Base-by-base conservation (phyloP, 495 filamentous ascomycete genomes). In the Cercophora samala region DNA sequence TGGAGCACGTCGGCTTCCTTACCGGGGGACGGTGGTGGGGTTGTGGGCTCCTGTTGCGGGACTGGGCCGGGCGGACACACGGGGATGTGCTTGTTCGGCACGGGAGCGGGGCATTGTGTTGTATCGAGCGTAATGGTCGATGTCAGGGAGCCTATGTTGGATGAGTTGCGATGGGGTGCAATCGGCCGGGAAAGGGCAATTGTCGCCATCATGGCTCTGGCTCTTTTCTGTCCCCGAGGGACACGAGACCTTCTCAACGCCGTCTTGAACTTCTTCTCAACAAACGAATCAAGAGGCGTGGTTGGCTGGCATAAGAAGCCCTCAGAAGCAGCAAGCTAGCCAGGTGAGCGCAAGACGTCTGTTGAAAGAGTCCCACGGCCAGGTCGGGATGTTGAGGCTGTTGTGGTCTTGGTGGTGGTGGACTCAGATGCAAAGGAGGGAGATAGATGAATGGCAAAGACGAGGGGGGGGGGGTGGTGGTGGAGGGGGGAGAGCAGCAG, bases 21-120 rank as follows among this genome's bases (percentile, higher is more conserved):
- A 62, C 80, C 84, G 32, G 83, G 82, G 46, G 91, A 91, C 21
- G 88, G 84, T 6, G 90, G 89, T 52, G 90, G 90, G 24, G 83
- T 91, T 71, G 83, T 87, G 65, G 83, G 84, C 46, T 84, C 83
- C 64, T 85, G 78, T 58, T 81, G 74, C 9, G 89, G 89, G 11
- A 84, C 81, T 9, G 91, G 88, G 0, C 91, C 91, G 9, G 93
- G 86, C n/a, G 93, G 89, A 72, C 92, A 94, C 61, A 89, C 82
- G 8, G 93, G 91, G 17, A 97, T 79, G 78, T 96, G 92, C 75
- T 96, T 97, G 78, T 97, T 97, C 9, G 95, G 93, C 23, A 97
- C 84, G 15, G 91, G 85, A 13, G 75, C 73, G 13, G 82, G 81
- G 55, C 76, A 73, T 55, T 64, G 77, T 60, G 80, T 79, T 65